A percentile compares a stretch with the other conserved stretches of the same genome.
phyloP scores from a whole-genome alignment of 2,329 filamentous ascomycete species.

The Elsinoe arachidis region DNA sequence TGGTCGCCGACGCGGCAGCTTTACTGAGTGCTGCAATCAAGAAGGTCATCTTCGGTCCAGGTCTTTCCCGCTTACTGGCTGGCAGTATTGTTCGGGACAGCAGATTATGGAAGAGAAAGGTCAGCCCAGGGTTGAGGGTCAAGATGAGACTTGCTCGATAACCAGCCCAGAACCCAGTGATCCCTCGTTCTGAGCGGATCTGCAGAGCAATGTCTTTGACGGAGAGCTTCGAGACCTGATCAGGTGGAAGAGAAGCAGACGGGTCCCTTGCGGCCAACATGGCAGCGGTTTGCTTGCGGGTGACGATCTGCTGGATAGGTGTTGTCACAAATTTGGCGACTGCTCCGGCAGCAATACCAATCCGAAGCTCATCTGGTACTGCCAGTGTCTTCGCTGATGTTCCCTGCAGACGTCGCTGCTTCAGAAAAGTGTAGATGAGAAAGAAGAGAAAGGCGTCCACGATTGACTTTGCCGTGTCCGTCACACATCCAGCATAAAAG shows the following conservation, averaged over 20 bases:
- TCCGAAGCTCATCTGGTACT: conserved; percentile 61
- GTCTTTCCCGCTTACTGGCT: conserved; percentile 42
- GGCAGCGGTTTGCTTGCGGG: conserved; percentile 65
- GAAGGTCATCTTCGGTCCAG: conserved; percentile 50
- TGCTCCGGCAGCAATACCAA: conserved; percentile 66
- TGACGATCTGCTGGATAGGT: conserved; percentile 73
- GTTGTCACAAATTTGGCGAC: conserved; percentile 69
- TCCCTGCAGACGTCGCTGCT: conserved; percentile 35
- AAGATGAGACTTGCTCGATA: conserved; percentile 73
- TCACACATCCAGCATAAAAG: conserved; percentile 49
- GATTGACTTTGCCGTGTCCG: conserved; percentile 39
- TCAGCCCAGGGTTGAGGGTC: conserved; percentile 78
- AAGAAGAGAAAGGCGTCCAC: conserved; percentile 80
- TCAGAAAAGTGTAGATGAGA: conserved; percentile 61
- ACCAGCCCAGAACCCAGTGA: conserved; percentile 75
- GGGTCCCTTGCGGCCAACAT: conserved; percentile 37
- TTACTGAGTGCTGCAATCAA: conserved; percentile 70
- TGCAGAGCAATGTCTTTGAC: conserved; percentile 51
- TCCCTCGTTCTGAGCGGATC: conserved; percentile 61
- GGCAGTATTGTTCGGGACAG: conserved; percentile 54
- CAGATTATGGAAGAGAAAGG: conserved; percentile 71
- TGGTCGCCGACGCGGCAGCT: conserved; percentile 63
- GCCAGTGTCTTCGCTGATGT: conserved; percentile 40
- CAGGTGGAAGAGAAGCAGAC: conserved; percentile 21
- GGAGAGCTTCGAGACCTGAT: conserved; percentile 25